Base-by-base conservation (phyloP, 495 filamentous ascomycete species). In the Hypoxylon trugodes region DNA sequence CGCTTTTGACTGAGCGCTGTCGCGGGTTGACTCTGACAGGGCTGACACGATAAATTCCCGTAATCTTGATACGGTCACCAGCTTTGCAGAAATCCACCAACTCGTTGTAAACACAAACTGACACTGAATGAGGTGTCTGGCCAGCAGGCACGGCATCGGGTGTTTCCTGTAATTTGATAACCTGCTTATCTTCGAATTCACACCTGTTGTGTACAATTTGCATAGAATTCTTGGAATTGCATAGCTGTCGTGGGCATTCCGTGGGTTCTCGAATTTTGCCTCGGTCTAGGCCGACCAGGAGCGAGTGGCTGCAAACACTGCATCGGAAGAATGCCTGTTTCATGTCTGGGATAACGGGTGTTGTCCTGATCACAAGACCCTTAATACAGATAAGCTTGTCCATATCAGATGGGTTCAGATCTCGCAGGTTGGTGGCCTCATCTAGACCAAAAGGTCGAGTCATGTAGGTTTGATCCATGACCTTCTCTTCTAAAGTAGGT, bases 131-230 rank as follows among this genome's bases (percentile, higher is more conserved):
- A n/a, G 95, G 95, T 16, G 95, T 95, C 76, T 99, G 95, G 21
- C 95, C 95, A 59, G 96, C 90, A 9, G 95, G 95, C 37, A 98
- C 87, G 41, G 83, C 90, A 72, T 99, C 95, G 6, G 95, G 95
- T 0, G 95, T 99, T 74, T 99, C 95, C 73, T 99, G 95, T 25
- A 99, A 82, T 76, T 98, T 98, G 81, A 99, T 96, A 54, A 98
- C 92, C 68, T 99, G 95, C 77, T 98, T 99, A 71, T 99, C 95
- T 43, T 91, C 87, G 73, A 99, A 99, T 10, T 84, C 82, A 63
- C 92, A 98, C 50, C 95, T 90, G 75, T 99, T 98, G 81, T 99
- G 95, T 9, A 97, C 81, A 59, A 99, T 93, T 70, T 97, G 92
- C 96, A 99, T 98, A 19, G 92, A 95, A 72, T 99, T 98, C 60